Base-by-base conservation (phyloP, 148 eudicot species). In the Chenopodium suecicum region DNA sequence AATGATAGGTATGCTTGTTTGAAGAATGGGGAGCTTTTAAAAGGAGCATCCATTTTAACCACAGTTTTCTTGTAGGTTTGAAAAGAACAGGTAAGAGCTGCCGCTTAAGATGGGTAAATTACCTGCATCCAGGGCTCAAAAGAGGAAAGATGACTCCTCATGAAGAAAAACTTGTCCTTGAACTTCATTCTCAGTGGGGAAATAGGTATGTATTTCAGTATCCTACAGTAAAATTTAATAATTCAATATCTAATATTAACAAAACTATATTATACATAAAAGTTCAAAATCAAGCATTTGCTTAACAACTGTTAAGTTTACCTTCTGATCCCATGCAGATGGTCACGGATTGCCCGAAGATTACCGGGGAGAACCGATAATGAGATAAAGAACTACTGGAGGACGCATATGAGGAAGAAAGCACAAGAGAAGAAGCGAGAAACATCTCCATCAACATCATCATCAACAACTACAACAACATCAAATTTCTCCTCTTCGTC, bases 31-130 rank as follows among this genome's bases (percentile, higher is more conserved):
- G 73, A 77, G 41, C 34, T 65, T 78, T 86, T 60, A 47, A 78
- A 73, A 86, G 83, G 81, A 82, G 74, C 81, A 81, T 62, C 48
- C 78, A 71, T 83, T 78, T 87, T 86, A 70, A 81, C 88, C 77
- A 80, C 52, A 70, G 78, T 83, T 83, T 78, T 80, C 73, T 82
- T 90, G 83, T 82, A 95, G 98, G 98, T 89, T 88, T 95, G 83
- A 95, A 93, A 89, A 89, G 98, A 85, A 90, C 97, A 83, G 98
- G 98, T 32, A 95, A 95, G 84, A 95, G 98, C 84, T 95, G 98
- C 91, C 85, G 98, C 82, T 71, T 95, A 82, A 90, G 98, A 74
- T 95, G 98, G 98, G 98, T 95, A 78, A 95, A 95, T 83, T 95
- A 95, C 86, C 93, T 95, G 34, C 90, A 95, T 70, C 98, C 98